These are phyloP conservation scores for Colletotrichum theobromicola DNA, from an alignment of 2,329 filamentous ascomycete genomes.

Conservation along the genomic window DNA sequence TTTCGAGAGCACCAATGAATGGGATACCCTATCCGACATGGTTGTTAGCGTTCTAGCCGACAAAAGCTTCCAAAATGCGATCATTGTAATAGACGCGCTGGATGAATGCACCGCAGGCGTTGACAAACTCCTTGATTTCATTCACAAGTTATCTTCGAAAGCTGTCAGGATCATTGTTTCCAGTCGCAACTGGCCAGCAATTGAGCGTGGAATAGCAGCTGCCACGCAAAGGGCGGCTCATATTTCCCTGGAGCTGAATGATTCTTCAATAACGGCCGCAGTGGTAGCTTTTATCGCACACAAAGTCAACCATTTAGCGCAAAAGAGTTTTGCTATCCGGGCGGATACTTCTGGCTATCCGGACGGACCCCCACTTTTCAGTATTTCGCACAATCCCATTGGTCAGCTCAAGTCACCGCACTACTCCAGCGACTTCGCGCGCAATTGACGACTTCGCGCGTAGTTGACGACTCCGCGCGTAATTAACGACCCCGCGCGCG, in stretches of 20 bases:
- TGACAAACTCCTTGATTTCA: conserved; percentile 37
- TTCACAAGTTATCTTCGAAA: conserved; percentile 22
- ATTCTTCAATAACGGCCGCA: conserved; percentile 33
- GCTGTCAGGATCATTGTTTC: conserved; percentile 47
- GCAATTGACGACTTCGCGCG: no score
- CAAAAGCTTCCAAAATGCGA: conserved; percentile 24
- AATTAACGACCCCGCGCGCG: no score
- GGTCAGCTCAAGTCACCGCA: no score
- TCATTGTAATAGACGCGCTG: conserved; percentile 38
- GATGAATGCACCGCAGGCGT: not conserved
- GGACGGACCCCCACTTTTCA: no score
- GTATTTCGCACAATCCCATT: no score
- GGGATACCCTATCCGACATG: conserved; percentile 39
- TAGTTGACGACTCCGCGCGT: no score
- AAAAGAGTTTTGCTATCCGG: no score
- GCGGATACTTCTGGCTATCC: no score
- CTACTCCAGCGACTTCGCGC: no score
- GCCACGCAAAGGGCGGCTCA: conserved; percentile 20
- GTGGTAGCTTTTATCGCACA: conserved; percentile 38
- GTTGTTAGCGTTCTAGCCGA: conserved; percentile 44
- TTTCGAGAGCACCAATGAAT: conserved; percentile 40
- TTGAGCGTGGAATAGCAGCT: conserved; percentile 35
- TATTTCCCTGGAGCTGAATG: conserved; percentile 42
- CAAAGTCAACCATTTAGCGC: conserved; percentile 31
- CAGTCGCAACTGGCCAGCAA: conserved; percentile 45